Evolutionary conservation across 2,329 filamentous ascomycete species (phyloP), one percentile per base, ranked within the genome.

Genomic region (Neoscytalidium dimidiatum): DNA sequence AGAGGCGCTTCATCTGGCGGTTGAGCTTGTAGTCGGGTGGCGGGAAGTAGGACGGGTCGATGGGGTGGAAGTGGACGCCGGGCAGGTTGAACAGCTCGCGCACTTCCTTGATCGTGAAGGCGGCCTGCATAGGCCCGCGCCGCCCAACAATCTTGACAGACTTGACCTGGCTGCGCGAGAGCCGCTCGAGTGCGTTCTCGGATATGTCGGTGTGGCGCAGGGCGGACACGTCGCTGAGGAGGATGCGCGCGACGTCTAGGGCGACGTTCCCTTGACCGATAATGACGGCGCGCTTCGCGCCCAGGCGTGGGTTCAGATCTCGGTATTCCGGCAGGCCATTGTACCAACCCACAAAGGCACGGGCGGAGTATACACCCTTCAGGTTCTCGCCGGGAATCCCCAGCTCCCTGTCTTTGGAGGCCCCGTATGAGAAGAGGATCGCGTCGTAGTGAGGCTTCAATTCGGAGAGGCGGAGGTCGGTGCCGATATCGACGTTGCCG

Each of bases 261-360:
- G 95, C 95, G 8, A 99, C 95, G 78, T 99, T 99, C 17, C 95
- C 95, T 73, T 99, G 94, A 1, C 95, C 95, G 68, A 99, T 88
- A 53, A 99, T 85, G 33, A 97, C 87, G 1, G 92, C 95, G 67
- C 94, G 89, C 58, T 97, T 92, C 9, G 83, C 82, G 0, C 87
- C 85, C 28, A 98, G 83, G 72, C 92, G 86, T 0, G 93, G 91
- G n/a, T 85, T 81, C 7, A 97, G 80, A 70, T 85, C 78, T 21
- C 90, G 85, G 73, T 91, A 91, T 70, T 96, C 91, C 0, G 95
- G 95, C 2, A 97, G 84, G 2, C 95, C 95, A 77, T 99, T 99
- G 78, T 99, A 99, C 95, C 95, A 99, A 19, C 94, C 95, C 1
- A 99, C 95, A 75, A 98, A 97, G 43, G 93, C 90, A 29, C 95